These are phyloP conservation scores for Paraphaeosphaeria minitans DNA, from an alignment of 2,329 filamentous ascomycete genomes.

Conservation along the genomic window DNA sequence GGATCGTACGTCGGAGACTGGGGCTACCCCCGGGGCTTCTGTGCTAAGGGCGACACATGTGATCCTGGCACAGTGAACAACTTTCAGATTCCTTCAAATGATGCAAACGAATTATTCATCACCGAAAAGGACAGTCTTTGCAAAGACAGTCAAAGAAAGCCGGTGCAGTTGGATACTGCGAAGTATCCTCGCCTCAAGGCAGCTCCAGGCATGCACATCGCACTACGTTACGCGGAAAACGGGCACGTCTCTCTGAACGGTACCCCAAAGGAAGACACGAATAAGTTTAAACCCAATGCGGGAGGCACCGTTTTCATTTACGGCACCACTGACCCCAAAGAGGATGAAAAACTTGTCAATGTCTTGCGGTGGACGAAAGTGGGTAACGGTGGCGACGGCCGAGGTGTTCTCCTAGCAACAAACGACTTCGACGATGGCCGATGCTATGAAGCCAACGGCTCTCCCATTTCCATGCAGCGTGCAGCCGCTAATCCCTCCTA, in stretches of 20 bases:
- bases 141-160: slow-evolving; percentile 64
- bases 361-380: slow-evolving; percentile 83
- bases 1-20: slow-evolving; percentile 72
- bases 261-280: slow-evolving; percentile 36
- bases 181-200: slow-evolving; percentile 67
- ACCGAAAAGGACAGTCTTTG: slow-evolving; percentile 65
- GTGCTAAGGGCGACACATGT: slow-evolving; percentile 62
- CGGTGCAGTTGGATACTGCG: slow-evolving; percentile 53
- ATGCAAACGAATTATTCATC: slow-evolving; percentile 46
- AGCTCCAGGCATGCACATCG: slow-evolving; percentile 54
- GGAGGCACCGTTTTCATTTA: slow-evolving; percentile 56
- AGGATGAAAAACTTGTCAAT: slow-evolving; percentile 62
- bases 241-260: slow-evolving; percentile 52
- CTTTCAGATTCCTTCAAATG: slow-evolving; percentile 56
- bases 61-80: slow-evolving; percentile 66
- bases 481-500: slow-evolving; percentile 61
- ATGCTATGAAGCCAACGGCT: slow-evolving; percentile 78
- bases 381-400: slow-evolving; percentile 78
- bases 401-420: slow-evolving; percentile 75
- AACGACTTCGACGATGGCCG: slow-evolving; percentile 88
- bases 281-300: slow-evolving; percentile 50
- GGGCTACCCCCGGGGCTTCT: slow-evolving; percentile 77
- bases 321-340: slow-evolving; percentile 54
- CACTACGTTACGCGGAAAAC: slow-evolving; percentile 58
- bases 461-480: slow-evolving; percentile 63